These are phyloP conservation scores for Coemansia reversa DNA, from an alignment of 192 early-diverging fungal species.

Conservation along the genomic window DNA sequence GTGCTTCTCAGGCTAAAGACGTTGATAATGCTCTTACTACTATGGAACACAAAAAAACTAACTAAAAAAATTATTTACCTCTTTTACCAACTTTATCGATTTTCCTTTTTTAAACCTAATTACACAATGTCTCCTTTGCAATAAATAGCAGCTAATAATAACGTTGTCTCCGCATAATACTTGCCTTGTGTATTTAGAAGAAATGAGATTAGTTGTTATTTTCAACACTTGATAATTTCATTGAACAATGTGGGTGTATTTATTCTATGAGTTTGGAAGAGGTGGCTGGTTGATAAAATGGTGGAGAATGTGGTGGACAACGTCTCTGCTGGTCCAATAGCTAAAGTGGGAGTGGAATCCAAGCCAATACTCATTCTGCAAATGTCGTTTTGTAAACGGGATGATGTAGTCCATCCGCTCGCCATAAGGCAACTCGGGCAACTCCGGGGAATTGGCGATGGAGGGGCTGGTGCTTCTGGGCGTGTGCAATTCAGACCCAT, in stretches of 20 bases:
- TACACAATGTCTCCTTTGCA: too few species aligned
- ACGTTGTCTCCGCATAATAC: too few species aligned
- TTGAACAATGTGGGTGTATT: background rate
- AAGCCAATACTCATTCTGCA: constrained; percentile 56
- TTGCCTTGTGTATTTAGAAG: too few species aligned
- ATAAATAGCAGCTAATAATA: too few species aligned
- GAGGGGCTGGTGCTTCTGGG: too few species aligned
- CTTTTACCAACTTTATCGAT: background rate
- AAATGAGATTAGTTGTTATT: too few species aligned
- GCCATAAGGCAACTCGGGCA: constrained; percentile 26
- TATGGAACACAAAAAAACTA: constrained; percentile 30
- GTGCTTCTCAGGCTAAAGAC: constrained; percentile 63
- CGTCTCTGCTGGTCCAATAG: constrained; percentile 53
- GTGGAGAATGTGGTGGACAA: constrained; percentile 47
- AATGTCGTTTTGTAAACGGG: constrained; percentile 40
- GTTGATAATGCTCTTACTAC: constrained; percentile 55
- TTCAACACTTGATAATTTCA: too few species aligned
- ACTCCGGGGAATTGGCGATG: too few species aligned
- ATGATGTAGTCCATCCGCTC: constrained; percentile 57
- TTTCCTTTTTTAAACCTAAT: too few species aligned
- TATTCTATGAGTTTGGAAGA: background rate
- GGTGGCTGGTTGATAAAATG: constrained; percentile 28
- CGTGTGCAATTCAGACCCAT: too few species aligned
- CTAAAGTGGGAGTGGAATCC: constrained; percentile 50
- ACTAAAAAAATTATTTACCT: background rate